These are phyloP conservation scores for Kitagawia praeruptora DNA, from an alignment of 129 eudicot genomes.

Conservation along the genomic window DNA sequence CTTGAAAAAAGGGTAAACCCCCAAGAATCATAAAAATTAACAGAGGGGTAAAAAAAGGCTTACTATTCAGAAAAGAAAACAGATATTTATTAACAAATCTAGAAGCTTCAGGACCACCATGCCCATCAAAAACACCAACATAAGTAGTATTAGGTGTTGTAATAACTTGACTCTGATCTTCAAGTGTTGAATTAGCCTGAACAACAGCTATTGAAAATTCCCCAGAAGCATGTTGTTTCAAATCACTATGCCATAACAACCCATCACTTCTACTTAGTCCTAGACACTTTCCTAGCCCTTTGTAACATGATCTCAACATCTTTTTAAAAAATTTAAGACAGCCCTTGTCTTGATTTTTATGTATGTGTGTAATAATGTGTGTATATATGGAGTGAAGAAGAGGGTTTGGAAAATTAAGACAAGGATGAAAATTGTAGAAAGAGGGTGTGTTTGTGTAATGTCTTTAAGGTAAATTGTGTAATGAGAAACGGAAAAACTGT, in stretches of 20 bases:
- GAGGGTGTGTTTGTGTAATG: background rate
- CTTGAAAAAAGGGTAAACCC: background rate
- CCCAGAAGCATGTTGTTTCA: background rate
- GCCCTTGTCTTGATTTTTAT: background rate
- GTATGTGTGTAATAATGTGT: background rate
- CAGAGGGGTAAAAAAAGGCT: background rate
- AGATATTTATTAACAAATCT: slow-evolving; percentile 51
- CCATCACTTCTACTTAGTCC: background rate
- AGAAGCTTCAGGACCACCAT: slow-evolving; percentile 8
- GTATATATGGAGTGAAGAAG: background rate
- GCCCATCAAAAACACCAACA: background rate
- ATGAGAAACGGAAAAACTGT: background rate
- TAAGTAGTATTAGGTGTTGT: background rate
- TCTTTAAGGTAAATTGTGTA: background rate
- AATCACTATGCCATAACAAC: background rate
- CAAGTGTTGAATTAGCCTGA: background rate
- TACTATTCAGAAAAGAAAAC: slow-evolving; percentile 67
- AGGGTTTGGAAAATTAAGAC: background rate
- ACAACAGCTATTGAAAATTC: slow-evolving; percentile 5
- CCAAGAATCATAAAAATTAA: background rate
- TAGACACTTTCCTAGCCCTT: background rate
- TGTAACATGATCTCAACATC: slow-evolving; percentile 1
- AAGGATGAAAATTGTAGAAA: background rate
- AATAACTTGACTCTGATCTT: background rate
- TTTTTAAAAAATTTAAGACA: background rate